Conservation (phyloP, 1,284 basidiomycete species). For the Marasmius fiardii region DNA sequence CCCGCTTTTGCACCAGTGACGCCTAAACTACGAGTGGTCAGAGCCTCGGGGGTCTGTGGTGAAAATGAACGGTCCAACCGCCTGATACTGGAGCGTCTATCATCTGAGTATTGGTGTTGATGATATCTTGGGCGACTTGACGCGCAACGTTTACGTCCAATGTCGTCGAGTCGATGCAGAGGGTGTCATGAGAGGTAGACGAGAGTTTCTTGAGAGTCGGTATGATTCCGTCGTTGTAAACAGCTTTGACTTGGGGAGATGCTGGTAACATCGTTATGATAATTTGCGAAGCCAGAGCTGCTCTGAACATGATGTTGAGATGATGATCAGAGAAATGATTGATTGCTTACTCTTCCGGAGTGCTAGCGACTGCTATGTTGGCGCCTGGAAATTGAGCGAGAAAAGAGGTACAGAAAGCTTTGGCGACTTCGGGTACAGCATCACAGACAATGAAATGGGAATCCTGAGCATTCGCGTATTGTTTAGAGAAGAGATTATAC, state of each 20-base stretch:
- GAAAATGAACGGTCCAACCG: conserved; percentile 38
- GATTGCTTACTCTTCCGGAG: conserved; percentile 65
- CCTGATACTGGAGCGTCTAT: conserved; percentile 92
- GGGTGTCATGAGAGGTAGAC: conserved; percentile 38
- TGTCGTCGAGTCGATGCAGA: conserved; percentile 88
- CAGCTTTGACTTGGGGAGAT: conserved; percentile 74
- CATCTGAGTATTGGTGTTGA: conserved; percentile 64
- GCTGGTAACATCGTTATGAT: conserved; percentile 88
- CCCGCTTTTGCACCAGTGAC: conserved; percentile 83
- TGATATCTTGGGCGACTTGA: conserved; percentile 55
- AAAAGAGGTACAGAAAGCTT: conserved; percentile 55
- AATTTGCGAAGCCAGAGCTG: conserved; percentile 57
- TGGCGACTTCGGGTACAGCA: conserved; percentile 58
- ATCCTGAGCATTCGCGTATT: conserved; percentile 42
- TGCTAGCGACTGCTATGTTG: conserved; percentile 50
- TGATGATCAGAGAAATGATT: conserved; percentile 13
- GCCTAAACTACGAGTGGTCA: conserved; percentile 35
- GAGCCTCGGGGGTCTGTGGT: neutral
- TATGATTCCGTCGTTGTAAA: conserved; percentile 68
- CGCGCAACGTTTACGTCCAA: conserved; percentile 76
- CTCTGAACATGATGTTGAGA: conserved; percentile 36
- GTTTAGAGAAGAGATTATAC: conserved; percentile 75
- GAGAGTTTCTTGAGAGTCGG: conserved; percentile 48
- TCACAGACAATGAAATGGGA: conserved; percentile 75
- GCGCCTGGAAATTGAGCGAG: conserved; percentile 52